Conservation (phyloP, 495 filamentous ascomycete species). For the Aspergillus asperescens region DNA sequence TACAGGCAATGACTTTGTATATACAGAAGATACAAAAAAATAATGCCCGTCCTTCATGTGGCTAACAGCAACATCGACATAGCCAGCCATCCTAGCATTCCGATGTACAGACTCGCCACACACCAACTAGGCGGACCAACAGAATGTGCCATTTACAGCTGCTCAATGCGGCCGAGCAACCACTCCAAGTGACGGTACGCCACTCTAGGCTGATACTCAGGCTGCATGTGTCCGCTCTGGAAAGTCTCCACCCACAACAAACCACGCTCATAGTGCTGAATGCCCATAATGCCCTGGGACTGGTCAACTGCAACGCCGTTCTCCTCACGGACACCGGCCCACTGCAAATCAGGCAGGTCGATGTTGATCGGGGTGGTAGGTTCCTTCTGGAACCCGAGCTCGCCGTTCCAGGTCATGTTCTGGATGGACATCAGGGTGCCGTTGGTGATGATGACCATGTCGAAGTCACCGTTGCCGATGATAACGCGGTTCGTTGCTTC, state of each 20-base stretch:
- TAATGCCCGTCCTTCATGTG: no score
- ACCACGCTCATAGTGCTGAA: slow-evolving; percentile 62
- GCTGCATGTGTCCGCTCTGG: slow-evolving; percentile 61
- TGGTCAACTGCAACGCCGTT: slow-evolving; percentile 29
- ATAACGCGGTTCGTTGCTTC: slow-evolving; percentile 56
- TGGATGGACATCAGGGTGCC: slow-evolving; percentile 60
- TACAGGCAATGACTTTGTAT: no score
- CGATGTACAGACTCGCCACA: no score
- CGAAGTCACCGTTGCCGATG: slow-evolving; percentile 54
- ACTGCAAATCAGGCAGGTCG: slow-evolving; percentile 33
- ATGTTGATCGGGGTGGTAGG: slow-evolving; percentile 39
- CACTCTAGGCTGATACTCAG: slow-evolving; percentile 59
- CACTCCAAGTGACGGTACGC: slow-evolving; percentile 67
- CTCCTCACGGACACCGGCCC: slow-evolving; percentile 12
- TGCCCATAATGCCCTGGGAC: slow-evolving; percentile 56
- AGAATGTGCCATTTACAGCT: not conserved
- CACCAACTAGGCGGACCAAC: no score
- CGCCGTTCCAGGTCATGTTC: slow-evolving; percentile 65
- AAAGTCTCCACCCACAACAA: slow-evolving; percentile 62
- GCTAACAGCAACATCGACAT: no score
- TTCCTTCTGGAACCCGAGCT: slow-evolving; percentile 51
- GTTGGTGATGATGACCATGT: slow-evolving; percentile 57
- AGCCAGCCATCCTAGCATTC: no score
- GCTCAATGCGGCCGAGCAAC: slow-evolving; percentile 49
- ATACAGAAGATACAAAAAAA: no score